These are phyloP conservation scores for Arthromyces matolae DNA, from an alignment of 768 basidiomycete genomes.

Conservation along the genomic window DNA sequence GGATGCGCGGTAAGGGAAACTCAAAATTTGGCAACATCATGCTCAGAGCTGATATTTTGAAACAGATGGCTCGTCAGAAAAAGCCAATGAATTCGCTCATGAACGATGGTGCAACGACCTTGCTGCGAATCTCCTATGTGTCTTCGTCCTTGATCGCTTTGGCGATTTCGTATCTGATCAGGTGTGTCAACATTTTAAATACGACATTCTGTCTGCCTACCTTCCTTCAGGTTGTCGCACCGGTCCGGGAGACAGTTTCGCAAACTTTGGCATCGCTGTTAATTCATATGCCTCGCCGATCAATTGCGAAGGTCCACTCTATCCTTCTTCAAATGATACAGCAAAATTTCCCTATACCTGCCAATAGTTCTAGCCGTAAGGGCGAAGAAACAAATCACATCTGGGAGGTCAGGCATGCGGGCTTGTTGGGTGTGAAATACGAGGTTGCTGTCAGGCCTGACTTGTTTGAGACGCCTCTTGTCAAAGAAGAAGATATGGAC, in stretches of 20 bases:
- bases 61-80: slow-evolving; percentile 45
- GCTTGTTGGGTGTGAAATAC: slow-evolving; percentile 94
- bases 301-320: slow-evolving; percentile 74
- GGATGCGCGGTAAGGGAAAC: slow-evolving; percentile 68
- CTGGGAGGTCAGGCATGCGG: slow-evolving; percentile 99
- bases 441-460: slow-evolving; percentile 93
- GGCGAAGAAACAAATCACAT: slow-evolving; percentile 57
- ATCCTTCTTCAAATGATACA: slow-evolving; percentile 91
- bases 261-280: slow-evolving; percentile 90
- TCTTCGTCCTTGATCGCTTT: slow-evolving; percentile 95
- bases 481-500: slow-evolving; percentile 36
- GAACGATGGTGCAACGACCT: slow-evolving; percentile 90
- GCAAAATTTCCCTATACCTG: slow-evolving; percentile 65
- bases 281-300: slow-evolving; percentile 80
- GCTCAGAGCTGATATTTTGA: slow-evolving; percentile 2
- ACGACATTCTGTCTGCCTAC: not conserved
- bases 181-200: slow-evolving; percentile 22
- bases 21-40: not conserved
- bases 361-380: slow-evolving; percentile 26
- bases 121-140: slow-evolving; percentile 78
- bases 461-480: slow-evolving; percentile 51
- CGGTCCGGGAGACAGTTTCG: slow-evolving; percentile 93
- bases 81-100: slow-evolving; percentile 65
- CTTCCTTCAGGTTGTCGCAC: slow-evolving; percentile 70
- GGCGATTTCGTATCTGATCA: slow-evolving; percentile 97